Evolutionary conservation across 2,329 filamentous ascomycete genomes (phyloP).

Genomic region (Fusarium sp.): DNA sequence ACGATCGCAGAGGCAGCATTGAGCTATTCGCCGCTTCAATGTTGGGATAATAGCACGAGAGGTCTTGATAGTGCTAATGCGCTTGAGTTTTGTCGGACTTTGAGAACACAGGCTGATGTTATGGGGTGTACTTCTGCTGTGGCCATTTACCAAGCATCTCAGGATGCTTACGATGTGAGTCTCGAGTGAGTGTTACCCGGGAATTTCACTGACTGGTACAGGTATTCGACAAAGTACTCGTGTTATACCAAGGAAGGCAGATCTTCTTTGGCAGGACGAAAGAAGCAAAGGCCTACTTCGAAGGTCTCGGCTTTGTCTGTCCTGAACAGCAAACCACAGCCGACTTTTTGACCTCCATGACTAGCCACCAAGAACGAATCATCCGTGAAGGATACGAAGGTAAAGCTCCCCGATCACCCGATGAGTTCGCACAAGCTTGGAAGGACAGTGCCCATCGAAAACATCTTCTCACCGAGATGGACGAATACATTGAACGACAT

Average conservation of each 20-base stretch:
- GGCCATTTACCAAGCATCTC: slow-evolving; percentile 71
- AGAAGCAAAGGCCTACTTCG: slow-evolving; percentile 43
- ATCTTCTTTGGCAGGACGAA: slow-evolving; percentile 56
- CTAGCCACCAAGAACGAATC: slow-evolving; percentile 49
- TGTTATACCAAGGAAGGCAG: slow-evolving; percentile 74
- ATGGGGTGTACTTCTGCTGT: slow-evolving; percentile 66
- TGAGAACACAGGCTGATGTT: slow-evolving; percentile 69
- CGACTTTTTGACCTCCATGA: slow-evolving; percentile 72
- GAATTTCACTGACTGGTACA: background rate
- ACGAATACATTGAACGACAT: slow-evolving; percentile 42
- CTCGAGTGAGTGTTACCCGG: background rate
- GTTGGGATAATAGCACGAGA: slow-evolving; percentile 75
- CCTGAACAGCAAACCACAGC: slow-evolving; percentile 68
- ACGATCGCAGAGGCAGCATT: slow-evolving; percentile 49
- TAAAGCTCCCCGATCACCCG: slow-evolving; percentile 47
- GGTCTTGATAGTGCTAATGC: slow-evolving; percentile 73
- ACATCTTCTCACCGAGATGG: slow-evolving; percentile 43
- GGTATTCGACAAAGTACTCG: slow-evolving; percentile 73
- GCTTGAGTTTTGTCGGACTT: slow-evolving; percentile 70
- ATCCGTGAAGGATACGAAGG: slow-evolving; percentile 46
- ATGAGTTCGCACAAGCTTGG: slow-evolving; percentile 51
- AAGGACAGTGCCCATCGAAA: slow-evolving; percentile 39
- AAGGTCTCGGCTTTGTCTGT: slow-evolving; percentile 65
- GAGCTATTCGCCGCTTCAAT: slow-evolving; percentile 62
- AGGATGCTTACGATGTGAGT: slow-evolving; percentile 44